Conservation (phyloP, 345 rosid species). For the Abelmoschus esculentus region DNA sequence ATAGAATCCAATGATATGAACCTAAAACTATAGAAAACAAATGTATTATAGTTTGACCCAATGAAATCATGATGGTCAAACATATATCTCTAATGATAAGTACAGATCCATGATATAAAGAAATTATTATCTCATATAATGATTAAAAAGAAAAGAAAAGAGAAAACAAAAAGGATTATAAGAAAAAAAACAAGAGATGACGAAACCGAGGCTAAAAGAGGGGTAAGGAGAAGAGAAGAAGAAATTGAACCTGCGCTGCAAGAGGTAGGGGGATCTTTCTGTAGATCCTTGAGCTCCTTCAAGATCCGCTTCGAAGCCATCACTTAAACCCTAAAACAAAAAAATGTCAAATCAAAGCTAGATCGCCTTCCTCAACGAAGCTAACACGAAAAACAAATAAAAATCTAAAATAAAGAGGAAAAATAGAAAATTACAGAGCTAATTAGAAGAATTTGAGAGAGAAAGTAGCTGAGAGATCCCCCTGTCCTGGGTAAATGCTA, state of each 20-base stretch:
- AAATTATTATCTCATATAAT: background rate
- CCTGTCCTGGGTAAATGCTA: background rate
- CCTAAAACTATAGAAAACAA: background rate
- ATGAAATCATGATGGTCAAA: background rate
- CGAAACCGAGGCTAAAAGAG: background rate
- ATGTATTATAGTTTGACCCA: background rate
- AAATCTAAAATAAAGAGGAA: background rate
- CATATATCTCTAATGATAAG: background rate
- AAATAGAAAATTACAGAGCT: background rate
- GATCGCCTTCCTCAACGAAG: slow-evolving; percentile 21
- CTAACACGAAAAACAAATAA: background rate
- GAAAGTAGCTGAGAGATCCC: slow-evolving; percentile 2
- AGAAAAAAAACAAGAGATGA: background rate
- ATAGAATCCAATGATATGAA: background rate
- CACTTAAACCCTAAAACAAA: slow-evolving; percentile 27
- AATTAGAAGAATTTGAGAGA: background rate
- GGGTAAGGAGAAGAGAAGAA: background rate
- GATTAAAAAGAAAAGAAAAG: background rate
- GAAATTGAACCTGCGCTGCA: slow-evolving; percentile 58
- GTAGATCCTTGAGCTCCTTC: slow-evolving; percentile 22
- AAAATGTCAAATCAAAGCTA: slow-evolving; percentile 12
- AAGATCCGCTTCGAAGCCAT: slow-evolving; percentile 16
- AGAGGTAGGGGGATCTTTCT: slow-evolving; percentile 77
- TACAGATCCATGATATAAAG: background rate
- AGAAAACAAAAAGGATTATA: background rate